Evolutionary conservation across 345 rosid genomes (phyloP), one percentile per base, ranked within the genome.

Genomic region (Microcos paniculata): DNA sequence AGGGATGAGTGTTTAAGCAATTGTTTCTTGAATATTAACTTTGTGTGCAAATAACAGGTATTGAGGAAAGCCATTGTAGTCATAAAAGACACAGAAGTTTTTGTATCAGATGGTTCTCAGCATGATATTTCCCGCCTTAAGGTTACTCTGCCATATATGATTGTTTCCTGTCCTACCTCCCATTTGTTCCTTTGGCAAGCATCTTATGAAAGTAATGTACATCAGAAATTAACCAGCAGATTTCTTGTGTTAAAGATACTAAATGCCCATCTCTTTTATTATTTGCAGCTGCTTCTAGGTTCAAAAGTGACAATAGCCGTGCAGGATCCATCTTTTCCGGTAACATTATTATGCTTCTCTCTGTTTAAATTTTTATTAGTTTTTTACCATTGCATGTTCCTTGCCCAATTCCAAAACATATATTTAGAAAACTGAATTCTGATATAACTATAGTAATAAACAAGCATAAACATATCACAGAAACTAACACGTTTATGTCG

Each of bases 81-180:
- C 6, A 77, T 90, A 30, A 90, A 81, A 70, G 84, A 80, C 38
- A 61, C 55, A 19, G 91, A 90, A 85, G 77, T 90, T 74, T 88
- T 90, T 78, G 79, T 90, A 76, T 90, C 94, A 59, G 94, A 88
- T 76, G 94, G 94, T 52, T 75, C 91, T 73, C 93, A 88, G 75
- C 84, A 90, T 67, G 90, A 90, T 76, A 86, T 90, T 66, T 68
- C 87, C 76, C 94, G 94, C 70, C 81, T 90, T 71, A 89, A 87
- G 89, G 90, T 89, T 74, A 21, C 13, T 30, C 30, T 12, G 9
- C 24, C 18, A 63, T 28, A 69, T 26, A 70, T 30, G 48, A 70
- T 35, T 53, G 3, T 43, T 23, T 28, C 45, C 2, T 46, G 40
- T 58, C 48, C 13, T 58, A 46, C 10, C 1, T n/a, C 30, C 8